Conservation (phyloP, 176 grass and related monocot genomes). For the Panicum miliaceum region DNA sequence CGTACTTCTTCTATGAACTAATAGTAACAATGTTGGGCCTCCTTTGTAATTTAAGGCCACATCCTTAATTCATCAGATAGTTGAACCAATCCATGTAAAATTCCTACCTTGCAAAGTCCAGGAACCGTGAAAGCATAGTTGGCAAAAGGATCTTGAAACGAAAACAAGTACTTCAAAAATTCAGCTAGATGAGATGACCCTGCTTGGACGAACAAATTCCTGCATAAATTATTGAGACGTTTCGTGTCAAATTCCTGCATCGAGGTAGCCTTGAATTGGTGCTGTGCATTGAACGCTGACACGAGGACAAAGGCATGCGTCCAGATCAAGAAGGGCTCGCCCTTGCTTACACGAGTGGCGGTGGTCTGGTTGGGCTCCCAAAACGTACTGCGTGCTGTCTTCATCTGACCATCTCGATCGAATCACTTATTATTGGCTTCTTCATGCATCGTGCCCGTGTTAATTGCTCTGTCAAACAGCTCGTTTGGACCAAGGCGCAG, state of each 20-base stretch:
- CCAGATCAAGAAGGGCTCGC: not conserved
- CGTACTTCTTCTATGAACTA: not conserved
- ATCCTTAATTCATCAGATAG: too few relatives aligned
- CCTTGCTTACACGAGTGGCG: not conserved
- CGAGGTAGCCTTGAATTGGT: not conserved
- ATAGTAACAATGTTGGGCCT: not conserved
- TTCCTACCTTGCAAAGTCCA: too few relatives aligned
- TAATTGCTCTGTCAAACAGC: not conserved
- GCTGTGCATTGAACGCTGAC: not conserved
- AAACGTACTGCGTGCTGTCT: not conserved
- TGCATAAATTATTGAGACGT: not conserved
- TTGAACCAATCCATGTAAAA: too few relatives aligned
- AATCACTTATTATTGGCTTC: not conserved
- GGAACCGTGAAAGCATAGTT: too few relatives aligned
- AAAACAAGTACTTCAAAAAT: too few relatives aligned
- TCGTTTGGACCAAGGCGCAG: not conserved
- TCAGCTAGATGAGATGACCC: not conserved
- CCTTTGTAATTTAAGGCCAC: too few relatives aligned
- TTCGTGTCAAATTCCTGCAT: not conserved
- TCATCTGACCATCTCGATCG: not conserved
- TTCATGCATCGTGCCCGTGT: not conserved
- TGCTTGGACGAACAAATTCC: not conserved
- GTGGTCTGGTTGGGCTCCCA: not conserved
- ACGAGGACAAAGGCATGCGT: conserved; percentile 16
- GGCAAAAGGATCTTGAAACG: too few relatives aligned